Percentiles rank a stretch among this genome's conserved stretches.
phyloP scores from a whole-genome alignment of 768 basidiomycete species.

The Mycena pura region DNA sequence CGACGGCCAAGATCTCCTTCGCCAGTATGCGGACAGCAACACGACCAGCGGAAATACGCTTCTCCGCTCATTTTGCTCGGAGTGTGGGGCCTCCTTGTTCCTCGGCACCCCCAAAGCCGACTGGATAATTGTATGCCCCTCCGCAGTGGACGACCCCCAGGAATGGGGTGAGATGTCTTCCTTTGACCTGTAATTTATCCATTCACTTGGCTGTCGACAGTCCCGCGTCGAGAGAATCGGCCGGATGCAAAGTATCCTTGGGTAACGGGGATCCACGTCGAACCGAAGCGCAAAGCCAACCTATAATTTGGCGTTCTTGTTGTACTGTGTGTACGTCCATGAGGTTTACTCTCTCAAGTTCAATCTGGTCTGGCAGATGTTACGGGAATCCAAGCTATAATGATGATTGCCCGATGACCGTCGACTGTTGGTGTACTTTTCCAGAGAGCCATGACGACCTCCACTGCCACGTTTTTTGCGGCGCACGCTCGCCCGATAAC shows the following conservation, averaged over 20 bases:
- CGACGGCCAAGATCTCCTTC: slow-evolving; percentile 31
- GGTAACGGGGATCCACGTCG: slow-evolving; percentile 15
- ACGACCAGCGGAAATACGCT: slow-evolving; percentile 33
- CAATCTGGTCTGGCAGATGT: no score
- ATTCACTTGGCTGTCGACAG: not conserved
- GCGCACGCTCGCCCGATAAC: no score
- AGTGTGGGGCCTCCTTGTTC: slow-evolving; percentile 36
- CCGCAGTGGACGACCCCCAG: not conserved
- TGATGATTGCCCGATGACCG: no score
- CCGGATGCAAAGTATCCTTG: slow-evolving; percentile 18
- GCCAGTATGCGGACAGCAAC: slow-evolving; percentile 29
- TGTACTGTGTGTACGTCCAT: not conserved
- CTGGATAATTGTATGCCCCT: slow-evolving; percentile 9
- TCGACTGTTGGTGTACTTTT: no score
- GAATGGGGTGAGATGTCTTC: slow-evolving; percentile 23
- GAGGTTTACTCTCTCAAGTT: no score
- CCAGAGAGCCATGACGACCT: no score
- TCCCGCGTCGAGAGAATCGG: slow-evolving; percentile 15
- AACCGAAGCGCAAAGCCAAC: slow-evolving; percentile 3
- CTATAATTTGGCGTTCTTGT: not conserved
- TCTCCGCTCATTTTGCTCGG: slow-evolving; percentile 35
- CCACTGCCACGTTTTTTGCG: no score
- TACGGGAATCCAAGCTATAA: no score
- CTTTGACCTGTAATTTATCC: no score
- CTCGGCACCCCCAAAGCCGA: slow-evolving; percentile 16